Base-by-base conservation (phyloP, 495 filamentous ascomycete species). In the Oleoguttula mirabilis region DNA sequence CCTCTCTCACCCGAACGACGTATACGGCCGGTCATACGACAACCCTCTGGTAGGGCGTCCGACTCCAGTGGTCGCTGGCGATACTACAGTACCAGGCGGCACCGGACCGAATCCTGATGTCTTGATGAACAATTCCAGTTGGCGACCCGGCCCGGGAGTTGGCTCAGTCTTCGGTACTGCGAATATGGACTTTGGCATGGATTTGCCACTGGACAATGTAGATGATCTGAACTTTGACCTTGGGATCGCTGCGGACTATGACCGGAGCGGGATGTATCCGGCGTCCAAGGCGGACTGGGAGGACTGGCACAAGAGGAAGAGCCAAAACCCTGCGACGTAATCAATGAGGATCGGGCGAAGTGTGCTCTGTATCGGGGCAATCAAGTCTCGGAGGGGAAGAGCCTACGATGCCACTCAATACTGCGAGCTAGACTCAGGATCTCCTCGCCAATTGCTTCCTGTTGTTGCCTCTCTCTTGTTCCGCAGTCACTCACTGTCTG, bases 191-290 rank as follows among this genome's bases (percentile, higher is more conserved):
- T 14, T 11, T 15, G 31, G 32, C 6, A 30, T 38, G 42, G 24
- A 45, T 16, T 21, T 45, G 7, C 32, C 25, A 4, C n/a, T 43
- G 27, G 23, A 34, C n/a, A 14, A 16, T 40, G 27, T 42, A n/a
- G 15, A 17, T 6, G 41, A 44, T 28, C 3, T 36, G 4, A 17
- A 19, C 22, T 37, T 44, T 37, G 41, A 37, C 31, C 7, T 33
- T 14, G 15, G 28, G 4, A 14, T 43, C 4, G n/a, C n/a, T n/a
- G 4, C 7, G 5, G 40, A 43, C 21, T 33, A 33, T 12, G 36
- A 43, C 17, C 27, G 30, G n/a, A 17, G 36, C 25, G 41, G 41
- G 14, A 23, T 21, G 41, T 44, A 44, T 28, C 41, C 41, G 7
- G 32, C 41, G 4, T 36, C 32, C 10, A 22, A 36, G 22, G 32